Evolutionary conservation across 1,139 yeast species (phyloP), one percentile per base, ranked within the genome.

Genomic region (Scheffersomyces cryptocercus): DNA sequence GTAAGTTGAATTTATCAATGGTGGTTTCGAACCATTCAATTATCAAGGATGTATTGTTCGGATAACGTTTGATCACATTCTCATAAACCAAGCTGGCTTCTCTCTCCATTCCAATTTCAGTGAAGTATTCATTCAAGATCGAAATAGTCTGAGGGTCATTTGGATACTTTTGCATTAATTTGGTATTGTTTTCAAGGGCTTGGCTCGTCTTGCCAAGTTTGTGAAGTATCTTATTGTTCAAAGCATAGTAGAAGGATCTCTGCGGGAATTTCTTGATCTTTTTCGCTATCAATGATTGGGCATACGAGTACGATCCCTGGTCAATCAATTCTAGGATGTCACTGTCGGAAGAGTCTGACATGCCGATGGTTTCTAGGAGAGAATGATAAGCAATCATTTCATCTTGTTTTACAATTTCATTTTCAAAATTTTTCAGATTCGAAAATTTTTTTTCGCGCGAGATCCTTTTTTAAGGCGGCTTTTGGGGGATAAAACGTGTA

Each of bases 221-320:
- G 33, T 67, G 66, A 16, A 68, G 60, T 2, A 77, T 64, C 50
- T 70, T 74, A 38, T 76, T 76, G 43, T 72, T 68, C 41, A 84
- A 63, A 0, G 84, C 82, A 53, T 72, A 67, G 55, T 77, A 81
- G 56, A 78, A 79, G 12, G 77, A 71, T 42, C 75, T 73, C 30
- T 75, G 70, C 1, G 95, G 95, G 45, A 68, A 66, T 55, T 78
- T 77, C 45, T 72, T 68, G 42, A 83, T 61, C 53, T 79, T 80
- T 45, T 75, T 73, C 32, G 70, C 67, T 13, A 84, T 63, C 36
- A 76, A 68, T 10, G 72, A 67, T 41, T 70, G 69, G 0, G 95
- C 93, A 45, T 68, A 68, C 37, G 70, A 66, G 58, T 64, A 82
- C 5, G 81, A 73, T 3, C 85, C 85, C 29, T 71, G 68, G 29